Conservation (phyloP, 139 green algal species). For the Tetraselmis chui region DNA sequence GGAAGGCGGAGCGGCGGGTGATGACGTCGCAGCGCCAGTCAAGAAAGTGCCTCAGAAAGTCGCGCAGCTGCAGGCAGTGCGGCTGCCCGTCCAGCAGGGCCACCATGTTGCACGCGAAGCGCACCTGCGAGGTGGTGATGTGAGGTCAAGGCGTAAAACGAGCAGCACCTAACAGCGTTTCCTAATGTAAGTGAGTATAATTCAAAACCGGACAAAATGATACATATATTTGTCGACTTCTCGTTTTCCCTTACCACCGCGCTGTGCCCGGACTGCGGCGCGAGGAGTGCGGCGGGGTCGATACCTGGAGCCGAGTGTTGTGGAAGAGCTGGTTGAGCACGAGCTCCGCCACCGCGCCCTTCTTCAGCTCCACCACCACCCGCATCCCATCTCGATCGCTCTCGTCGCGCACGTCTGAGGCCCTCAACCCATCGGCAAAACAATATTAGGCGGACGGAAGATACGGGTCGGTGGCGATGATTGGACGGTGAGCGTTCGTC, state of each 20-base stretch:
- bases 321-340: slow-evolving; percentile 79
- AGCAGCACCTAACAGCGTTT: too few species aligned
- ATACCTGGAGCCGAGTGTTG: slow-evolving; percentile 68
- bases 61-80: slow-evolving; percentile 51
- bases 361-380: slow-evolving; percentile 84
- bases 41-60: slow-evolving; percentile 67
- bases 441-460: too few species aligned
- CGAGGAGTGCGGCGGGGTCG: neutral
- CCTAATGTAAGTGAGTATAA: too few species aligned
- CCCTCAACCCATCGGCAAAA: too few species aligned
- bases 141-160: neutral
- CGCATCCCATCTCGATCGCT: slow-evolving; percentile 82
- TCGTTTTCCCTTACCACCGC: too few species aligned
- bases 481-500: too few species aligned
- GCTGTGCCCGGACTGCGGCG: too few species aligned
- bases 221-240: too few species aligned
- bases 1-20: neutral
- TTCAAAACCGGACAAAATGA: too few species aligned
- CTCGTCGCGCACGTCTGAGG: slow-evolving; percentile 90
- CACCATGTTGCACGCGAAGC: slow-evolving; percentile 79
- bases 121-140: neutral
- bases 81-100: slow-evolving; percentile 57
- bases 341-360: slow-evolving; percentile 34
- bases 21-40: slow-evolving; percentile 58
- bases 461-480: too few species aligned